Percentiles rank a stretch among this genome's conserved stretches.
phyloP scores from a whole-genome alignment of 495 filamentous ascomycete genomes.

The Aspergillus nanangensis region DNA sequence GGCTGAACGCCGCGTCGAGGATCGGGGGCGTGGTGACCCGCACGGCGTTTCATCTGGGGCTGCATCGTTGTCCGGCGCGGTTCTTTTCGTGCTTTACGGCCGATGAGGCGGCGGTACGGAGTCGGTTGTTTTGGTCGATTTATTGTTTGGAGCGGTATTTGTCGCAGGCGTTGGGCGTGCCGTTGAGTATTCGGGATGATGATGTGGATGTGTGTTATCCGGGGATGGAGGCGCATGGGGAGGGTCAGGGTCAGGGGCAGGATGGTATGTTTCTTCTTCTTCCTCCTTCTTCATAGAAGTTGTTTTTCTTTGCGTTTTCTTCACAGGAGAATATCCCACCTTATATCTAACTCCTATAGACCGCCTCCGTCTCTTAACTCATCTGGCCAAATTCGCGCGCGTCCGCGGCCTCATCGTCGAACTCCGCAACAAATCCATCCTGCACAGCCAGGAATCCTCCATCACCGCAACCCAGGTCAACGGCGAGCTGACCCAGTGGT shows the following conservation, averaged over 20 bases:
- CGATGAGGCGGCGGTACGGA: constrained; percentile 34
- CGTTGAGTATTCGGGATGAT: constrained; percentile 46
- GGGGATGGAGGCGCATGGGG: constrained; percentile 28
- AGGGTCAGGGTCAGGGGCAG: neutral
- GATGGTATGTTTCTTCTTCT: constrained; percentile 5
- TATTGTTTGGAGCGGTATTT: constrained; percentile 47
- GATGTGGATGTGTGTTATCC: constrained; percentile 51
- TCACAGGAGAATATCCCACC: too few species aligned
- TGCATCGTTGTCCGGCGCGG: constrained; percentile 46
- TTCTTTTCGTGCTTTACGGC: constrained; percentile 33
- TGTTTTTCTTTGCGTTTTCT: too few species aligned
- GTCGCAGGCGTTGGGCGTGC: constrained; percentile 44
- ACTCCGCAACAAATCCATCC: constrained; percentile 43
- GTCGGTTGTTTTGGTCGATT: constrained; percentile 47
- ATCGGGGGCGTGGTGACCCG: constrained; percentile 42
- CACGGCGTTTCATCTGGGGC: constrained; percentile 42
- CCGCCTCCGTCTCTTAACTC: constrained; percentile 26
- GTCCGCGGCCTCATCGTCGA: constrained; percentile 41
- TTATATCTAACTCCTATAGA: constrained; percentile 5
- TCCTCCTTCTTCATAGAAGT: neutral
- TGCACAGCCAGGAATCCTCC: constrained; percentile 28
- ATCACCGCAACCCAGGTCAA: constrained; percentile 34
- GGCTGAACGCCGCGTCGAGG: constrained; percentile 44
- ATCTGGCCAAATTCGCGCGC: constrained; percentile 39
- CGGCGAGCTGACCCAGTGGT: constrained; percentile 38